Conservation (phyloP, 2,329 filamentous ascomycete genomes). For the Ascochyta pisi region DNA sequence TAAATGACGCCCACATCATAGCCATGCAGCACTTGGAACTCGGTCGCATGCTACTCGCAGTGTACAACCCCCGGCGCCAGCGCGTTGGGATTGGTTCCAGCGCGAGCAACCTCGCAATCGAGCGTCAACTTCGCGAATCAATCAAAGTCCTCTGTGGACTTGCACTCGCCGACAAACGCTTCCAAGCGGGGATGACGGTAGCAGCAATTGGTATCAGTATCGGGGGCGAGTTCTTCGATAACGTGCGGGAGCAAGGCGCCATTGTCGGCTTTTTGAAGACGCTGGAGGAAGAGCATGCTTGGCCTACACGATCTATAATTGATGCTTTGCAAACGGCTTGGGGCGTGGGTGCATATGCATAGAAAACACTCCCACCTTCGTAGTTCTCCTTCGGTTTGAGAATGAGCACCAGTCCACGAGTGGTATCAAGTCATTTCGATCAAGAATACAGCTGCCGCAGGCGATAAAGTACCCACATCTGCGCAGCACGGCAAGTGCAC, state of each 20-base stretch:
- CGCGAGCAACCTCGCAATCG: background rate
- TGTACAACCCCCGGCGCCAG: background rate
- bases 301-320: background rate
- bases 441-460: too few relatives aligned
- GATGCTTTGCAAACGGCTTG: background rate
- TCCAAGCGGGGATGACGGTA: background rate
- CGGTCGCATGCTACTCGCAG: conserved; percentile 1
- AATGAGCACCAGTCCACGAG: too few relatives aligned
- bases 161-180: background rate
- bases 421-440: too few relatives aligned
- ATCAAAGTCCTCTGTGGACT: background rate
- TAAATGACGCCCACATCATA: background rate
- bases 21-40: conserved; percentile 2
- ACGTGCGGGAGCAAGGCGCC: background rate
- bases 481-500: too few relatives aligned
- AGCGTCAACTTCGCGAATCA: background rate
- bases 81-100: background rate
- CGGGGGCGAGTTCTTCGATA: background rate
- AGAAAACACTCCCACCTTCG: too few relatives aligned
- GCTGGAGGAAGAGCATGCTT: background rate
- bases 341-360: background rate
- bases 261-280: background rate
- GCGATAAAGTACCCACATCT: too few relatives aligned
- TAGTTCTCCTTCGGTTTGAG: too few relatives aligned
- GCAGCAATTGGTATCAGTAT: background rate